Evolutionary conservation across 2,329 filamentous ascomycete species (phyloP).

Genomic region (Aaosphaeria pasadenensis): DNA sequence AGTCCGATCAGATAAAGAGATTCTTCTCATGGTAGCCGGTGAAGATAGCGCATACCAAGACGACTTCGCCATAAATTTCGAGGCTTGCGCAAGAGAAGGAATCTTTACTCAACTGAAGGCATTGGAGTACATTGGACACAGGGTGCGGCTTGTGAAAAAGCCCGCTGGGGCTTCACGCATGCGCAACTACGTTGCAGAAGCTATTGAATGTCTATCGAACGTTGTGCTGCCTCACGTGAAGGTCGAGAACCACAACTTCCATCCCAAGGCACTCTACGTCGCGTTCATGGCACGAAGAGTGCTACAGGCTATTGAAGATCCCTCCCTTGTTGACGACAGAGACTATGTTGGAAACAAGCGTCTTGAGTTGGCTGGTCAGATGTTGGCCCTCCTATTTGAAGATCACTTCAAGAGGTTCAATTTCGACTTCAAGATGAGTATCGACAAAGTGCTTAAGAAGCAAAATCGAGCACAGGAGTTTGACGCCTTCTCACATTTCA

Average conservation of each 20-base stretch:
- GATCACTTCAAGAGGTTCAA: constrained; percentile 97
- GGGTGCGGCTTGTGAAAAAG: constrained; percentile 73
- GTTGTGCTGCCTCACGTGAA: constrained; percentile 94
- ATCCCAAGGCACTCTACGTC: constrained; percentile 94
- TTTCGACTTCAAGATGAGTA: constrained; percentile 81
- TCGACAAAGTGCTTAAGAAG: constrained; percentile 95
- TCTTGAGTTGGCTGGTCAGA: constrained; percentile 88
- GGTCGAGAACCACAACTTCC: constrained; percentile 87
- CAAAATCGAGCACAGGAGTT: constrained; percentile 85
- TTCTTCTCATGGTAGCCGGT: constrained; percentile 85
- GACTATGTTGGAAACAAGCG: constrained; percentile 99
- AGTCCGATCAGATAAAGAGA: constrained; percentile 91
- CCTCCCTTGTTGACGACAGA: constrained; percentile 86
- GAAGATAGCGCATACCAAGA: constrained; percentile 88
- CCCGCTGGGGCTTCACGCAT: constrained; percentile 52
- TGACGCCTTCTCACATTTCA: constrained; percentile 81
- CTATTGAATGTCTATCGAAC: constrained; percentile 85
- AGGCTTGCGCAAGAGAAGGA: constrained; percentile 79
- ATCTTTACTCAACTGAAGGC: constrained; percentile 95
- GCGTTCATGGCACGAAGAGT: constrained; percentile 97
- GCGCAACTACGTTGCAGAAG: constrained; percentile 85
- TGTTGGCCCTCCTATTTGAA: constrained; percentile 90
- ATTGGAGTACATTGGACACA: constrained; percentile 82
- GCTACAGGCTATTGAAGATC: constrained; percentile 87
- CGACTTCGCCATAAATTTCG: constrained; percentile 92